Evolutionary conservation across 768 basidiomycete genomes (phyloP), one percentile per base, ranked within the genome.

Genomic region (Termitomyces sp.): DNA sequence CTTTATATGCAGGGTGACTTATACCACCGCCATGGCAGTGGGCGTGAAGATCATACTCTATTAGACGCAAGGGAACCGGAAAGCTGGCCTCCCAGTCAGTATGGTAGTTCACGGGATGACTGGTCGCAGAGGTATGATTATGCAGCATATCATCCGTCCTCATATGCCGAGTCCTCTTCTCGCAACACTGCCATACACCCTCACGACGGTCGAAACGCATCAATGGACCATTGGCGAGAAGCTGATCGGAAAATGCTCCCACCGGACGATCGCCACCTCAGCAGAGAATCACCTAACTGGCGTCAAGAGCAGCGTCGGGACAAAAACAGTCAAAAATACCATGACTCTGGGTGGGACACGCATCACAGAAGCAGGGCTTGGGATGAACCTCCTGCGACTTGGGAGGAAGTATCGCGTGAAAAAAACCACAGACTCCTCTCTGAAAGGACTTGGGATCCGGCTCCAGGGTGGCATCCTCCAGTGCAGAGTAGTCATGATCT

Each of bases 381-480:
- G 75, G 71, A 75, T 60, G 64, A 76, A 60, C 63, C 65, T 33
- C 44, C 67, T 49, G 64, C 70, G n/a, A 62, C 49, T 33, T 68
- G 68, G 69, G 68, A 68, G 41, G 64, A 66, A 35, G 40, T 30
- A 9, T 58, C 65, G n/a, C 62, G 62, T 48, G 71, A 73, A 67
- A 73, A 73, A 46, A 69, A 68, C 23, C 67, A 62, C 43, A 47
- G 56, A 23, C 58, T 64, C 14, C 41, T 68, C 20, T 80, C 81
- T 67, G 83, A 87, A 54, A 82, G 88, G 52, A 74, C 83, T 58
- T 90, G 88, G 88, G 87, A 88, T 63, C 88, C 88, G 58, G 86
- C 85, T 40, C 81, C 85, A 28, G 78, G 81, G 5, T 90, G 88
- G 88, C 80, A 85, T 60, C 69, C 81, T 53, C 77, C 78, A 40